Evolutionary conservation across 257 asterid species (phyloP), one percentile per base, ranked within the genome.

Genomic region (Solanum megistacrolobum): DNA sequence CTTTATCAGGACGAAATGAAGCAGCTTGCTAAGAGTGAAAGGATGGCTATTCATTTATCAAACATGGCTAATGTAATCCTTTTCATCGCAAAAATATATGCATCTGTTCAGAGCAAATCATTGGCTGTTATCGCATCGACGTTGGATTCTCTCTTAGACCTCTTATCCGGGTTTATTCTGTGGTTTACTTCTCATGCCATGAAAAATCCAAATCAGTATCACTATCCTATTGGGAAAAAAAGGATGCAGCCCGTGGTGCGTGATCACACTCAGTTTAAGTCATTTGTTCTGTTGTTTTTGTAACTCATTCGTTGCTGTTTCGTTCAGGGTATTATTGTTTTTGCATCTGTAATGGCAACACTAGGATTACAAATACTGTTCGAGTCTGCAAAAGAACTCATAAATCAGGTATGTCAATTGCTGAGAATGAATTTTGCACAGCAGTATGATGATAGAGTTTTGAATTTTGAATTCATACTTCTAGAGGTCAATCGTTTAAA

Each of bases 311-410:
- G 1, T 43, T 79, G 84, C 27, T 27, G 43, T 83, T 10, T 89
- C 12, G 87, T 85, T 34, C 96, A 96, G 98, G 99, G 99, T 55
- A 95, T 96, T 78, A 94, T 96, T 85, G 98, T 94, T 69, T 96
- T 96, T 89, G 99, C 99, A 68, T 96, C 99, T 68, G 97, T 95
- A 27, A 96, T 96, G 99, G 98, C 99, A n/a, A 96, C 99, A 62
- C 90, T 96, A 71, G 99, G 99, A 89, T 88, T 95, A 87, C 99
- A 96, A 93, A 94, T 95, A 55, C 88, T 96, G 89, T 92, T 96
- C 16, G 98, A 96, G 90, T 96, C 99, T 83, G 95, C 84, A 35
- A 92, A 96, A 76, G 94, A 94, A 90, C 92, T 96, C 71, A 12
- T 94, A 84, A 89, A 94, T 8, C 92, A 94, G 99, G 98, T 95